These are phyloP conservation scores for Lactarius hatsudake DNA, from an alignment of 768 basidiomycete genomes.

Conservation along the genomic window DNA sequence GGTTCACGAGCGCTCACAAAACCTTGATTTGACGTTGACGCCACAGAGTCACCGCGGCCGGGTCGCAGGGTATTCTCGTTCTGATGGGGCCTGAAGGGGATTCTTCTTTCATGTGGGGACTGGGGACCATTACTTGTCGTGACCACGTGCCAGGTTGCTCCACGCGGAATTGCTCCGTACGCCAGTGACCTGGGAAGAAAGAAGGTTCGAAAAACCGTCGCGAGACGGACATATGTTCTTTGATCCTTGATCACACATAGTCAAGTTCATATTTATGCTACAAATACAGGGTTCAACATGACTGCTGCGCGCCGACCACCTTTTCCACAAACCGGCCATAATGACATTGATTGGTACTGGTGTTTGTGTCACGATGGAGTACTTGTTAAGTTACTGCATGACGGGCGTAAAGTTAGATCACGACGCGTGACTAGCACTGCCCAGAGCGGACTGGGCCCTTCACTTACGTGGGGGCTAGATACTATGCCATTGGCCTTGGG, in stretches of 20 bases:
- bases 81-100: background rate
- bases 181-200: background rate
- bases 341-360: slow-evolving; percentile 9
- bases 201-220: slow-evolving; percentile 4
- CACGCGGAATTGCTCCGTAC: no score
- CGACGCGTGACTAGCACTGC: background rate
- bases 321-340: slow-evolving; percentile 11
- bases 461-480: slow-evolving; percentile 18
- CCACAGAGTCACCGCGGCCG: background rate
- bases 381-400: slow-evolving; percentile 20
- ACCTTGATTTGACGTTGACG: background rate
- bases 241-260: slow-evolving; percentile 1
- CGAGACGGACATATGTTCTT: background rate
- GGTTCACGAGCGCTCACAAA: background rate
- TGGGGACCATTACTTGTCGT: background rate
- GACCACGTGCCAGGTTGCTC: background rate
- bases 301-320: slow-evolving; percentile 1
- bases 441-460: background rate
- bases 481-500: slow-evolving; percentile 20
- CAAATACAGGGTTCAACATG: slow-evolving; percentile 16
- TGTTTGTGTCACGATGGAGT: slow-evolving; percentile 9
- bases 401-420: slow-evolving; percentile 17
- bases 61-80: background rate
- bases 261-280: slow-evolving; percentile 4
- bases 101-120: background rate